These are phyloP conservation scores for Leavenworthia alabamica DNA, from an alignment of 345 rosid genomes.

Conservation along the genomic window DNA sequence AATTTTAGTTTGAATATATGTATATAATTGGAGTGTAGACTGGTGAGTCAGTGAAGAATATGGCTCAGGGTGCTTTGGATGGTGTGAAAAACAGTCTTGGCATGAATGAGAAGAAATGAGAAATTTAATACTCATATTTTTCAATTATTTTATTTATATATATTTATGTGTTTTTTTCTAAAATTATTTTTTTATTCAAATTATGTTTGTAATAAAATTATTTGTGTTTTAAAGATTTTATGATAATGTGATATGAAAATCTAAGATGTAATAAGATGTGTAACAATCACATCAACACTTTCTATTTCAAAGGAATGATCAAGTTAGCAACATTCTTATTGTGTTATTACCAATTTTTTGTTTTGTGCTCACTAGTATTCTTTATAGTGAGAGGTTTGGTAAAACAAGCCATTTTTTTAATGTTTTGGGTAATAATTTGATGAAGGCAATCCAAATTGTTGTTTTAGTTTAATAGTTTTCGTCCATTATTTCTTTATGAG, in stretches of 20 bases:
- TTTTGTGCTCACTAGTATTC: background rate
- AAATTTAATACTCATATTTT: background rate
- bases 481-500: too few species aligned
- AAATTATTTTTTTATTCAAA: background rate
- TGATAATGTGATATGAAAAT: slow-evolving; percentile 13
- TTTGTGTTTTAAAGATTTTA: background rate
- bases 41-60: slow-evolving; percentile 38
- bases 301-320: background rate
- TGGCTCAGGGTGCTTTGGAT: slow-evolving; percentile 41
- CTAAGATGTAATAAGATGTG: slow-evolving; percentile 13
- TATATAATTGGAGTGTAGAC: slow-evolving; percentile 26
- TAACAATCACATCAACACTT: background rate
- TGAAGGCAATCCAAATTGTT: too few species aligned
- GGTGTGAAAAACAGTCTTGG: slow-evolving; percentile 36
- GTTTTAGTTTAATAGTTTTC: too few species aligned
- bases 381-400: too few species aligned
- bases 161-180: background rate
- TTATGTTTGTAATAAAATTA: slow-evolving; percentile 19
- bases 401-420: too few species aligned
- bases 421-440: too few species aligned
- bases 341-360: background rate
- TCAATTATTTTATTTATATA: background rate
- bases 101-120: slow-evolving; percentile 32
- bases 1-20: background rate
- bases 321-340: background rate